phyloP scores from a whole-genome alignment of 2,329 filamentous ascomycete species.

The Aspergillus pseudoviridinutans region DNA sequence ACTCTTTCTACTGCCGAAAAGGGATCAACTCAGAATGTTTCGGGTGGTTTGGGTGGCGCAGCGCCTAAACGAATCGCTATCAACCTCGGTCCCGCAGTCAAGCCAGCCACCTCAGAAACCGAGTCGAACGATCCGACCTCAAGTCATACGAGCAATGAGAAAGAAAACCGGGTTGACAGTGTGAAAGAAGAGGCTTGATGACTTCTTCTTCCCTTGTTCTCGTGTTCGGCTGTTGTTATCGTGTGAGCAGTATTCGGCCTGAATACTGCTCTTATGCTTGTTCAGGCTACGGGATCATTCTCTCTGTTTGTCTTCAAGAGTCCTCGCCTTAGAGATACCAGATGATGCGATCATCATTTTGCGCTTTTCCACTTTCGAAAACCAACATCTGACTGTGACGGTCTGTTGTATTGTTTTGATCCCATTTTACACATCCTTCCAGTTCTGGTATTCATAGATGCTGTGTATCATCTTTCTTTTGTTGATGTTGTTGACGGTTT shows the following conservation, averaged over 20 bases:
- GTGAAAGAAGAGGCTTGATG: constrained; percentile 16
- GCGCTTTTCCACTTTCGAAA: constrained; percentile 3
- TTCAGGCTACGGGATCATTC: constrained; percentile 10
- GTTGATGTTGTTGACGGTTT: background rate
- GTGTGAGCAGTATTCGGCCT: background rate
- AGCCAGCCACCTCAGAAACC: constrained; percentile 16
- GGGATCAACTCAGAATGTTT: constrained; percentile 12
- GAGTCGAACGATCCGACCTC: constrained; percentile 12
- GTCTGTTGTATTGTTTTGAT: constrained; percentile 5
- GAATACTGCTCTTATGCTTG: background rate
- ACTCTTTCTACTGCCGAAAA: constrained; percentile 25
- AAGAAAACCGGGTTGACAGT: constrained; percentile 28
- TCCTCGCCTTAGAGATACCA: constrained; percentile 23
- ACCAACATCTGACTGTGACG: constrained; percentile 4
- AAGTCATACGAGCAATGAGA: constrained; percentile 23
- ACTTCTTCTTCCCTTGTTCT: constrained; percentile 2
- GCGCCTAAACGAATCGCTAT: constrained; percentile 39
- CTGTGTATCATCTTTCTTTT: constrained; percentile 6
- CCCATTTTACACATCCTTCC: constrained; percentile 2
- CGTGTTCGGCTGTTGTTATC: constrained; percentile 4
- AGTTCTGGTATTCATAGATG: constrained; percentile 8
- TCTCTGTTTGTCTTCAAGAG: constrained; percentile 14
- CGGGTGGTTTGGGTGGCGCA: constrained; percentile 14
- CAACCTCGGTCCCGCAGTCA: constrained; percentile 30
- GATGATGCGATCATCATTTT: constrained; percentile 16